Evolutionary conservation across 306 rosid genomes (phyloP).

Genomic region (Casuarina glauca): DNA sequence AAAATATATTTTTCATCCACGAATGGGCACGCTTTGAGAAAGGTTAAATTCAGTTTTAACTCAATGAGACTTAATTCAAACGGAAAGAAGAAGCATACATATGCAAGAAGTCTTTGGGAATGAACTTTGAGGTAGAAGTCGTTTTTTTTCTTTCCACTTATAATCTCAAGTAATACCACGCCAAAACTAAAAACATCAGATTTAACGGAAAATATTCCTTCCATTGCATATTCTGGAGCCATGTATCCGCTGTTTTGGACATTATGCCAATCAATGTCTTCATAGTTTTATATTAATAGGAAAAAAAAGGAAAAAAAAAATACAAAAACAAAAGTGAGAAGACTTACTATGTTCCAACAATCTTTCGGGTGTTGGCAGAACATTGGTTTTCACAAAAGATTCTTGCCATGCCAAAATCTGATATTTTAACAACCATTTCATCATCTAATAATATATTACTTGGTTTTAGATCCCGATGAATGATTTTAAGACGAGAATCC

Average conservation of each 20-base stretch:
- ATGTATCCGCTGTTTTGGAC: constrained; percentile 49
- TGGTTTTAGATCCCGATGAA: constrained; percentile 39
- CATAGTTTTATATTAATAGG: too few relatives aligned
- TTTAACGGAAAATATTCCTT: constrained; percentile 50
- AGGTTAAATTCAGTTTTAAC: too few relatives aligned
- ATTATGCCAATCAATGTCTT: neutral
- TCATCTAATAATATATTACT: constrained; percentile 29
- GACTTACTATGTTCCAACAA: constrained; percentile 34
- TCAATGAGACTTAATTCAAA: too few relatives aligned
- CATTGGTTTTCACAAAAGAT: constrained; percentile 30
- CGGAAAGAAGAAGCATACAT: constrained; percentile 32
- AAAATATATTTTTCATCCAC: too few relatives aligned
- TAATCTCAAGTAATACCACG: constrained; percentile 54
- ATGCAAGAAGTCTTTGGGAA: constrained; percentile 43
- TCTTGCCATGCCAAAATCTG: constrained; percentile 35
- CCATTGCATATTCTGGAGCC: constrained; percentile 69
- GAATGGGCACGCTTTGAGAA: too few relatives aligned
- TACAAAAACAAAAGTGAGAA: neutral
- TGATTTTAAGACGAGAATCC: constrained; percentile 26
- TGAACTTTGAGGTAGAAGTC: constrained; percentile 42
- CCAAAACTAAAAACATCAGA: constrained; percentile 71
- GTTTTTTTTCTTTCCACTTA: constrained; percentile 48
- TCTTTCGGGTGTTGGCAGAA: constrained; percentile 22
- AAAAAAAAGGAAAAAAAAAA: too few relatives aligned
- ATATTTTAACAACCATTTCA: constrained; percentile 30